Base-by-base conservation (phyloP, 305 asterid genomes). In the Solanum hybrid region DNA sequence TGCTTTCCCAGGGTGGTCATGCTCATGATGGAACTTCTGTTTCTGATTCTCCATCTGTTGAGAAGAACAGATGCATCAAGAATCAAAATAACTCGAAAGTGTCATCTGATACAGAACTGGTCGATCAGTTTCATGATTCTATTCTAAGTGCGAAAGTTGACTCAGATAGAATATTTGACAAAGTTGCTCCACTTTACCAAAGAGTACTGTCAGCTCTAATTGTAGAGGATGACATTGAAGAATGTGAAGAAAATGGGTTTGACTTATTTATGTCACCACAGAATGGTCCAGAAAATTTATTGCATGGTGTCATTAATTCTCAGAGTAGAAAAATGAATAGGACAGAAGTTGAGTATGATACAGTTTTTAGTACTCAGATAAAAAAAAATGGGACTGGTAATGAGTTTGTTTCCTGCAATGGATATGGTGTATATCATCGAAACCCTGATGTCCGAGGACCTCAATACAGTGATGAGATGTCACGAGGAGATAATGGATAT, bases 191-290 rank as follows among this genome's bases (percentile, higher is more conserved):
- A 82, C 95, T 98, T 88, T 95, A 93, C 93, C 99, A 98, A 90
- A 95, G 99, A 93, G 94, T 98, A 87, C 94, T 98, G 88, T 97
- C 99, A n/a, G 99, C 99, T 91, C 93, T 98, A 80, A 97, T 98
- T 57, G 20, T 95, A 64, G 99, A 95, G 89, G 99, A 96, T 91
- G 96, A 97, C 89, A 88, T 91, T 74, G 99, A 96, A 93, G 97
- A 94, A 91, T 94, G 83, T 92, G 98, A 95, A 92, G 98, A 95
- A 86, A 95, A 93, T 93, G 98, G 94, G 87, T 94, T 92, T 91
- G 97, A 91, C 90, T 92, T 92, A 90, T 90, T 89, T 81, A 76
- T 37, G 87, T 73, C 91, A 57, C 69, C 86, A 57, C 91, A 92
- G 89, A 90, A 84, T 89, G 74, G 81, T 51, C 81, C 94, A 91